Evolutionary conservation across 208 protist species (phyloP), one percentile per base, ranked within the genome.

Genomic region (Kentomonas sorsogonicus): DNA sequence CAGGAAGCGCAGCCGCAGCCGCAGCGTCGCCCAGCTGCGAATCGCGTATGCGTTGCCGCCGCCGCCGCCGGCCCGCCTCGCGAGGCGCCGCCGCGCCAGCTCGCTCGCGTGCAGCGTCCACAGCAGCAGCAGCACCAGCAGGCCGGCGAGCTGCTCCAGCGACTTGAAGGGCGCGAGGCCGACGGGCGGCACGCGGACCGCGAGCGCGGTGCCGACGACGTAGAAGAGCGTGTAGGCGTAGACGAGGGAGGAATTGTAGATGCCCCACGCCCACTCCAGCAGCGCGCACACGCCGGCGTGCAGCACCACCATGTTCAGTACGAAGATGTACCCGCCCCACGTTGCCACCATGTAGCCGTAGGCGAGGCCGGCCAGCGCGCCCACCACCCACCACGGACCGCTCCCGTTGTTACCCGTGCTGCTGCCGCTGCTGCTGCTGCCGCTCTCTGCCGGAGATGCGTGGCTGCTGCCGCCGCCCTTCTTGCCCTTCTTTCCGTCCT

Each of bases 261-360:
- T 76, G 39, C 90, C 87, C 20, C 53, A 67, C 0, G 60, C 57
- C 72, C 74, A 82, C 60, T 80, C 81, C 46, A 87, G 59, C 9
- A 99, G 51, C 6, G 98, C 53, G 0, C 96, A 66, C 11, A 83
- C 71, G 18, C 96, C 67, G 7, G 84, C 93, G 73, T 99, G 91
- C 7, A 99, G 51, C 22, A 96, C 95, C 25, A 99, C 94, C 27
- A 99, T 66, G 75, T 99, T 99, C 43, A 97, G 86, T 47, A 99
- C 93, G 72, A 99, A 99, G 16, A 99, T 85, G 72, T 99, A 99
- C 45, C 97, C 98, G 59, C 98, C 98, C 98, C 98, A 99, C 33
- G 95, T 79, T 13, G 83, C 69, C 1, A 86, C 91, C 90, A 97
- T 95, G 60, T 94, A 97, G 58, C 89, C 79, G 65, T 94, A 97